Conservation (phyloP, 2,329 filamentous ascomycete genomes). For the Ophidiomyces ophidiicola region DNA sequence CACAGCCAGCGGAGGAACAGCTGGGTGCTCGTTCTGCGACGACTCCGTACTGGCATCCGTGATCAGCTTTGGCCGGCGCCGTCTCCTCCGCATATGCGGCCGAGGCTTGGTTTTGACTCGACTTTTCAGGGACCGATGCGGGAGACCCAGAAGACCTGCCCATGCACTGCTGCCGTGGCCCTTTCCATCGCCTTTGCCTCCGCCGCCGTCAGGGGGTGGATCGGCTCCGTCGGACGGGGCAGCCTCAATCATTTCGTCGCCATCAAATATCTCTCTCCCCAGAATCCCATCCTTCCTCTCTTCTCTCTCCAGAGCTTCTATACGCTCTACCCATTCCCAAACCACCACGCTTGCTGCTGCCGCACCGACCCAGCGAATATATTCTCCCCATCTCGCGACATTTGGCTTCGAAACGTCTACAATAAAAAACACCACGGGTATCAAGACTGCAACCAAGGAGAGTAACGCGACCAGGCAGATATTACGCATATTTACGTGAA, state of each 20-base stretch:
- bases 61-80: constrained; percentile 2
- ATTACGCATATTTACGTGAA: constrained; percentile 80
- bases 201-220: constrained; percentile 27
- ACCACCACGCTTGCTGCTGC: constrained; percentile 92
- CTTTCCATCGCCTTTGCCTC: constrained; percentile 27
- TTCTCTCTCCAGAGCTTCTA: constrained; percentile 81
- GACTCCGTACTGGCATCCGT: background rate
- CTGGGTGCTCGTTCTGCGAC: constrained; percentile 20
- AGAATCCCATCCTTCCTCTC: constrained; percentile 90
- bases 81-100: constrained; percentile 7
- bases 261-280: constrained; percentile 82
- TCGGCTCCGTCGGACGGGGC: constrained; percentile 47
- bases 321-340: constrained; percentile 95
- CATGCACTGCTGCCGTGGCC: constrained; percentile 22
- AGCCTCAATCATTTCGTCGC: constrained; percentile 77
- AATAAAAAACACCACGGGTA: constrained; percentile 87
- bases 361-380: constrained; percentile 91
- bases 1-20: constrained; percentile 37
- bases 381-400: constrained; percentile 86
- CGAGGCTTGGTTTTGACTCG: constrained; percentile 22
- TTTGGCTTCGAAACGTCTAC: constrained; percentile 76
- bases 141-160: constrained; percentile 28
- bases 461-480: constrained; percentile 69
- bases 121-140: constrained; percentile 27
- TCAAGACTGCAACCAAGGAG: constrained; percentile 68